Conservation (phyloP, 2,329 filamentous ascomycete species). For the Penicillium sp. region DNA sequence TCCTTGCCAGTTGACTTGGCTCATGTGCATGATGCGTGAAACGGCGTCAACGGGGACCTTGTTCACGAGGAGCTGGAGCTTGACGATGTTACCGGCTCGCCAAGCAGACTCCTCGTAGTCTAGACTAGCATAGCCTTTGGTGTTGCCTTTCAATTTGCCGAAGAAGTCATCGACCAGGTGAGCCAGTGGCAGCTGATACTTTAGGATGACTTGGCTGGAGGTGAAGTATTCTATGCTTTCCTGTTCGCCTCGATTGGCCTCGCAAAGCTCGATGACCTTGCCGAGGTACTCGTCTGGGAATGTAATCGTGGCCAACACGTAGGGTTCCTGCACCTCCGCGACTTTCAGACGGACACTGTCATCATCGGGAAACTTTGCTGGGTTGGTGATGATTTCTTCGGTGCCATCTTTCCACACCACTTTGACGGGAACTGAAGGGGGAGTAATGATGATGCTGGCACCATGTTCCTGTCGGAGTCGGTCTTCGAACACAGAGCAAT, state of each 20-base stretch:
- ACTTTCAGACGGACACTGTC: conserved; percentile 63
- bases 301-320: conserved; percentile 82
- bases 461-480: conserved; percentile 92
- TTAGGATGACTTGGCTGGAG: conserved; percentile 88
- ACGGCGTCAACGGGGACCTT: conserved; percentile 93
- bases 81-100: conserved; percentile 78
- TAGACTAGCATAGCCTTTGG: conserved; percentile 92
- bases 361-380: conserved; percentile 83
- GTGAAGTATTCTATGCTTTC: conserved; percentile 90
- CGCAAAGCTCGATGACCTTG: conserved; percentile 92
- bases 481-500: conserved; percentile 99
- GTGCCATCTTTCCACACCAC: conserved; percentile 78
- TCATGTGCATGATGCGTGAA: conserved; percentile 82
- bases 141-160: conserved; percentile 90
- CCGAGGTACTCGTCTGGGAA: conserved; percentile 93
- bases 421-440: conserved; percentile 91
- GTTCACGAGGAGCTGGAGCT: conserved; percentile 92
- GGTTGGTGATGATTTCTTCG: conserved; percentile 81
- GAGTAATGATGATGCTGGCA: conserved; percentile 93
- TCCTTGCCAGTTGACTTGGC: conserved; percentile 80
- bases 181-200: conserved; percentile 85
- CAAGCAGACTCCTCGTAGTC: conserved; percentile 97
- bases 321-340: conserved; percentile 71
- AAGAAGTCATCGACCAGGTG: conserved; percentile 97
- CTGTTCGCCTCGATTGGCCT: conserved; percentile 85